These are phyloP conservation scores for Tetracentron sinense DNA, from an alignment of 164 flowering plant species.

Conservation along the genomic window DNA sequence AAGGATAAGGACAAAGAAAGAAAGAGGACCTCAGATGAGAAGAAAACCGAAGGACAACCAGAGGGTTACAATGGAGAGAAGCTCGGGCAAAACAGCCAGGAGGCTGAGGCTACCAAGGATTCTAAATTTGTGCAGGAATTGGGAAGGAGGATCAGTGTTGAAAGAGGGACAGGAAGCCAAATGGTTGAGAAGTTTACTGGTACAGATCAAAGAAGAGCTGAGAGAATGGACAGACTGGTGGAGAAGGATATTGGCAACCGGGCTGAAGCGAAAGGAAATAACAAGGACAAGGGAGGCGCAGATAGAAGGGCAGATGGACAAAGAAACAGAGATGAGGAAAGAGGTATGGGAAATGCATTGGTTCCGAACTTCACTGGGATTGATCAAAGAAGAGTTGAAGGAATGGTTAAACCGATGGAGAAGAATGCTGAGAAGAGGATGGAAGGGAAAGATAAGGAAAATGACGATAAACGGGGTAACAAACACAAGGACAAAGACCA, in stretches of 20 bases:
- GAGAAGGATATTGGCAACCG: constrained; percentile 15
- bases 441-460: background rate
- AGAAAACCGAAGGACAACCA: background rate
- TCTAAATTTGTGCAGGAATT: constrained; percentile 25
- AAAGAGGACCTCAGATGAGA: background rate
- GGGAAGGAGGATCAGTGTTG: constrained; percentile 45
- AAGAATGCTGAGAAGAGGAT: constrained; percentile 21
- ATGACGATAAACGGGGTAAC: no score
- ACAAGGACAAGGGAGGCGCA: constrained; percentile 27
- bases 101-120: background rate
- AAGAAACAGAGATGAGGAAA: constrained; percentile 23
- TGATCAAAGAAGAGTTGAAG: constrained; percentile 29
- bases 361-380: constrained; percentile 20
- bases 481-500: no score
- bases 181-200: constrained; percentile 27
- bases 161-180: constrained; percentile 27
- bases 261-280: constrained; percentile 29
- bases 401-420: constrained; percentile 28
- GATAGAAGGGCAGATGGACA: constrained; percentile 26
- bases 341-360: constrained; percentile 19
- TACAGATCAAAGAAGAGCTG: constrained; percentile 33
- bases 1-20: constrained; percentile 15
- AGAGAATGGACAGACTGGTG: constrained; percentile 27
- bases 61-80: background rate
- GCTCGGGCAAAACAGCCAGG: background rate